phyloP scores from a whole-genome alignment of 148 eudicot genomes.

The Agrostemma githago region DNA sequence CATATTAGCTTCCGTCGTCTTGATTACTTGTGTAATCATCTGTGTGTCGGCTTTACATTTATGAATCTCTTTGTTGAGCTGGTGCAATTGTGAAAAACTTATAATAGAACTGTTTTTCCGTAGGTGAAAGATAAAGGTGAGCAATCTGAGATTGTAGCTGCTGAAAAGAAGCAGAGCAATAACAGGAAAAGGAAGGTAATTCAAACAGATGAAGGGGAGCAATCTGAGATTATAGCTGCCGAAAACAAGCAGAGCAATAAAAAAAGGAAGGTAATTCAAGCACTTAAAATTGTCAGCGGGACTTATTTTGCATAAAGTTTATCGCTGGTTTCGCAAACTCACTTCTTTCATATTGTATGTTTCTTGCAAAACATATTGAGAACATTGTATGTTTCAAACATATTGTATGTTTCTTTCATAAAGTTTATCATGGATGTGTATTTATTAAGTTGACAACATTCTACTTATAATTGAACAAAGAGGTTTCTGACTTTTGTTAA shows the following conservation, averaged over 20 bases:
- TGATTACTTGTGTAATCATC: neutral
- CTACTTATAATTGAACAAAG: no score
- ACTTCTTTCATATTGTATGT: neutral
- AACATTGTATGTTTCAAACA: no score
- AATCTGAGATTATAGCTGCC: neutral
- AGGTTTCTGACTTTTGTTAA: no score
- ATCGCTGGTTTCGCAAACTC: neutral
- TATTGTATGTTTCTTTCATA: no score
- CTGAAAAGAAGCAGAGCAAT: slow-evolving; percentile 12
- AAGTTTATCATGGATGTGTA: no score
- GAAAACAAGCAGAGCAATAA: slow-evolving; percentile 13
- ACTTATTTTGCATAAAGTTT: neutral
- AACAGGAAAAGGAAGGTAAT: slow-evolving; percentile 25
- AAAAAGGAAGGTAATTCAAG: slow-evolving; percentile 23
- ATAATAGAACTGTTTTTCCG: neutral
- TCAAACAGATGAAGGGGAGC: slow-evolving; percentile 3
- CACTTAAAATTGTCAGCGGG: no score
- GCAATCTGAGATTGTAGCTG: slow-evolving; percentile 1
- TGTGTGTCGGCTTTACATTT: neutral
- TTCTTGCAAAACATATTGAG: no score
- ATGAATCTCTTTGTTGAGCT: neutral
- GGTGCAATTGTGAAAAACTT: neutral
- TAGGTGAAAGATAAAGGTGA: slow-evolving; percentile 17
- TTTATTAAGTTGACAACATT: no score
- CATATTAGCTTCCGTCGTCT: neutral